Percentiles rank a stretch among this genome's conserved stretches.
Evolutionary conservation across 78 protist genomes (phyloP).

Genomic region (Polysphondylium violaceum): DNA sequence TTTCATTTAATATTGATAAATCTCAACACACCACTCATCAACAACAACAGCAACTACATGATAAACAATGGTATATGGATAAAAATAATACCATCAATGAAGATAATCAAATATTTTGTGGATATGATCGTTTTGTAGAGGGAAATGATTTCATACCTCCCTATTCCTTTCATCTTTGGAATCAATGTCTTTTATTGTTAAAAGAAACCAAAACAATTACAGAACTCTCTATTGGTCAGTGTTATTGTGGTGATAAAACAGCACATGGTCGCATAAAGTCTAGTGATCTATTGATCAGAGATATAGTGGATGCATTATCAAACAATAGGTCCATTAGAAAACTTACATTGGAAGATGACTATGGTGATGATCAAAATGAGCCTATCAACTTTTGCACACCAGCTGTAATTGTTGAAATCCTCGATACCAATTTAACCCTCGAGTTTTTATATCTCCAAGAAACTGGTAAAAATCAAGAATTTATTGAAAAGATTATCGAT

Average conservation of each 20-base stretch:
- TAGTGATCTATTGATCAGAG: not conserved
- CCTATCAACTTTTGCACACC: too few species aligned
- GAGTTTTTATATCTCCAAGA: too few species aligned
- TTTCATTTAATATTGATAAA: too few species aligned
- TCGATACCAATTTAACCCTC: too few species aligned
- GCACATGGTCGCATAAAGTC: too few species aligned
- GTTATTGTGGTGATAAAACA: not conserved
- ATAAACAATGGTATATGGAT: too few species aligned
- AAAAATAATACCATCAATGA: not conserved
- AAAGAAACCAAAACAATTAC: not conserved
- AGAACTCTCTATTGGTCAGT: not conserved
- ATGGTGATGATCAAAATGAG: not conserved
- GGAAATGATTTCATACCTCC: not conserved
- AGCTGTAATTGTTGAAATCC: too few species aligned
- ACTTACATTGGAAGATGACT: not conserved
- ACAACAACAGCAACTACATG: too few species aligned
- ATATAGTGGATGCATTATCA: not conserved
- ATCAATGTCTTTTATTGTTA: not conserved
- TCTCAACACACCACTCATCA: too few species aligned
- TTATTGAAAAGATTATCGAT: too few species aligned
- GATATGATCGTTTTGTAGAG: not conserved
- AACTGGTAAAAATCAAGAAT: too few species aligned
- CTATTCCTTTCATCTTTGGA: not conserved
- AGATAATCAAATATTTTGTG: not conserved
- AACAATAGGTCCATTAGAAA: not conserved